A percentile compares a stretch with the other conserved stretches of the same genome.
Evolutionary conservation across 179 eudicot genomes (phyloP).

Genomic region (Carnegiea gigantea): DNA sequence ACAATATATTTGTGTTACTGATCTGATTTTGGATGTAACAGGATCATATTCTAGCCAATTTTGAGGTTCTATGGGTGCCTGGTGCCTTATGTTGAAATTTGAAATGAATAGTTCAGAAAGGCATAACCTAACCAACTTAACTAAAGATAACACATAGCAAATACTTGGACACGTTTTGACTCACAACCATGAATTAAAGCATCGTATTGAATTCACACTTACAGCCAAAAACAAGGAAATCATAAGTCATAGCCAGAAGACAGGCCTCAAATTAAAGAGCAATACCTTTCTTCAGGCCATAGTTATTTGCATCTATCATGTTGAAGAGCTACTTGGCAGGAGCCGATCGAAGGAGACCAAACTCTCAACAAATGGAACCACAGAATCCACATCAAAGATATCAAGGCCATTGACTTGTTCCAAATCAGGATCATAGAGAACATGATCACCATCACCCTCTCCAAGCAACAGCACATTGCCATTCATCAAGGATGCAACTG

Average conservation of each 20-base stretch:
- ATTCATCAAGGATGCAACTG: conserved; percentile 19
- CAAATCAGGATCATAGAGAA: conserved; percentile 27
- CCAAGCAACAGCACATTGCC: conserved; percentile 32
- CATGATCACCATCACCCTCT: conserved; percentile 31
- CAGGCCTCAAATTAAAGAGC: neutral
- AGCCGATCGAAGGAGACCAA: conserved; percentile 20
- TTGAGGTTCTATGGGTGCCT: neutral
- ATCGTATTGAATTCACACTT: neutral
- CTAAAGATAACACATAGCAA: neutral
- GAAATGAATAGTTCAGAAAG: neutral
- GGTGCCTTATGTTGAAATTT: too few species aligned
- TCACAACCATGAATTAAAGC: conserved; percentile 3
- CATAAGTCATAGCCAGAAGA: neutral
- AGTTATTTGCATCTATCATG: neutral
- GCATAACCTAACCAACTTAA: neutral
- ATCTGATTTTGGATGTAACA: neutral
- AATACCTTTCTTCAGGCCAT: neutral
- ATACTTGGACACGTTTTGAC: neutral
- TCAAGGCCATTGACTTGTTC: conserved; percentile 17
- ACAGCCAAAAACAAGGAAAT: neutral
- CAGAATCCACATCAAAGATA: conserved; percentile 28
- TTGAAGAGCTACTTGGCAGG: conserved; percentile 11
- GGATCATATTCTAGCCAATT: neutral
- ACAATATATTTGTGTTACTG: neutral
- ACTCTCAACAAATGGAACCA: conserved; percentile 22